phyloP scores from a whole-genome alignment of 345 rosid species.

The Syzygium aqueum region DNA sequence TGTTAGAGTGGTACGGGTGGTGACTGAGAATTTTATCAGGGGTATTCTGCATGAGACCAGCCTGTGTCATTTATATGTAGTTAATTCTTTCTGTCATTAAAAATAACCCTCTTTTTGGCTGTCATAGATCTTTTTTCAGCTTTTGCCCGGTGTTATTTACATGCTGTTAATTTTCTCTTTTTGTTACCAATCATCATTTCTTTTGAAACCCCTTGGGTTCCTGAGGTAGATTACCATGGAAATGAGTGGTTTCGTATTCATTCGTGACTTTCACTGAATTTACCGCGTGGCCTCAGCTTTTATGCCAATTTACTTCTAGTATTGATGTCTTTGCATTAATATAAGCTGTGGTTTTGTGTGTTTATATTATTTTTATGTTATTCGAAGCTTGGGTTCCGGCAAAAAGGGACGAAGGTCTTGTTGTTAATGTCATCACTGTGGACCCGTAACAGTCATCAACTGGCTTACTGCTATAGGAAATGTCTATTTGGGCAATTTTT shows the following conservation, averaged over 20 bases:
- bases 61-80: background rate
- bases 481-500: background rate
- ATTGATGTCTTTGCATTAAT: background rate
- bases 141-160: background rate
- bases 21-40: background rate
- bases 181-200: background rate
- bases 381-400: background rate
- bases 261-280: background rate
- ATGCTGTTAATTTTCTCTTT: background rate
- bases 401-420: background rate
- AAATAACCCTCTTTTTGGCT: background rate
- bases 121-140: background rate
- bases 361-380: background rate
- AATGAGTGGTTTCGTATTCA: background rate
- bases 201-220: background rate
- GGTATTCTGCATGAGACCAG: background rate
- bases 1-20: background rate
- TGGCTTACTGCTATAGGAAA: background rate
- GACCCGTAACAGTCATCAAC: background rate
- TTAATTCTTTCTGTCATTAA: background rate
- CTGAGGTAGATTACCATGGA: background rate
- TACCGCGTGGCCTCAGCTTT: background rate
- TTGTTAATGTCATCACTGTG: background rate
- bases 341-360: background rate
- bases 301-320: background rate